Evolutionary conservation across 441 rosid genomes (phyloP), one percentile per base, ranked within the genome.

Genomic region (Omphalea diandra): DNA sequence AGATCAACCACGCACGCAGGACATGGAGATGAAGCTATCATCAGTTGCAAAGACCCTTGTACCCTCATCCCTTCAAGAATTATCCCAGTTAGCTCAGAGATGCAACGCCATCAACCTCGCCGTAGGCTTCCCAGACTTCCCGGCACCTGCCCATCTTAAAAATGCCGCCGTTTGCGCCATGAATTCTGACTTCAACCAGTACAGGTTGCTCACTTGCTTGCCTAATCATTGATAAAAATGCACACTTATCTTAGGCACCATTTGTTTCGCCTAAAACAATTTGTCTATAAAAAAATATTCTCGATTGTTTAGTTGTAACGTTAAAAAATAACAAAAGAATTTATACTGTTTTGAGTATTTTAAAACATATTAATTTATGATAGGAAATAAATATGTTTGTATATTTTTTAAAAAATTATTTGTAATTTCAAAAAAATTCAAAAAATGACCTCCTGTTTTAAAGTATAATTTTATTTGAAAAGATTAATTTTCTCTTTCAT

Each of bases 51-150:
- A 65, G 75, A 79, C 74, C 7, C 80, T 85, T 58, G 41, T 77
- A 33, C 85, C 88, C 3, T 87, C 91, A 7, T 80, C 85, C 3
- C 84, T 87, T 58, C 88, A 82, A 73, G 75, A 85, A 41, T 86
- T 87, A 68, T 83, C 89, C 5, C 80, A 69, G 5, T 83, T 87
- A 40, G 88, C 91, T 74, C 85, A 83, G 71, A 69, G 77, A 59
- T 69, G 80, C 74, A 81, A 81, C 47, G 85, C 87, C 65, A 81
- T 84, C 76, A 85, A 85, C 79, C 86, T 87, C 55, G 92, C 85
- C 53, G 88, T 82, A 73, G 92, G 92, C 65, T 85, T 83, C 81
- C 88, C 88, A 0, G 88, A 88, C 76, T 86, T 86, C 73, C 82
- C 88, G 5, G 90, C 86, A 29, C 85, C 90, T 35, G 22, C 60